Evolutionary conservation across 2,329 filamentous ascomycete genomes (phyloP), one percentile per base, ranked within the genome.

Genomic region (Phaeosphaeria sp.): DNA sequence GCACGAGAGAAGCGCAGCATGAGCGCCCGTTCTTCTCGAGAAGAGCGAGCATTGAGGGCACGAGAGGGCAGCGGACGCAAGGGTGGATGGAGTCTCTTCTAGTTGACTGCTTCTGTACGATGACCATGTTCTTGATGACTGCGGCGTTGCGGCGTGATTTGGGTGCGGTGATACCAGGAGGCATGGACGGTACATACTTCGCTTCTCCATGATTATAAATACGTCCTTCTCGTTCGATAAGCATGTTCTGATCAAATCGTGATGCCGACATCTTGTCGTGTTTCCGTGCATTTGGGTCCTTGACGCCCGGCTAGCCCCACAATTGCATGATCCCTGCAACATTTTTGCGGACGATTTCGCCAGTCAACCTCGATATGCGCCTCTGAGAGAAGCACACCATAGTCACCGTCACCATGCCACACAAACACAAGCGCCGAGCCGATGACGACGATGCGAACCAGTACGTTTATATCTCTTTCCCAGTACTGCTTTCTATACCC

Each of bases 351-450:
- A 49, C 45, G 36, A 20, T 18, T 9, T 17, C 6, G 13, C 21
- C 25, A 33, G 8, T 6, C n/a, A 44, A 47, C 27, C 15, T 45
- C 20, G 20, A 42, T 7, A 11, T 42, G 18, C 27, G 33, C 20
- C 54, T 30, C 24, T 36, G 36, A 8, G 15, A 17, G 15, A 21
- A 25, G n/a, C 18, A 17, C 36, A 36, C 33, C 18, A n/a, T 2
- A 15, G 9, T 18, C 30, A 47, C 46, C 54, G 47, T 53, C 56
- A 63, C 57, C 33, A 96, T 96, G 92, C 92, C 92, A 76, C 91
- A 94, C 80, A 96, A 96, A 79, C 92, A 96, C 76, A 94, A 90
- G 62, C 85, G 91, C 64, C 86, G 86, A 63, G 36, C 52, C 6
- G 52, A 55, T 8, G 82, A 75, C 13, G 68, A 67, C n/a, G 74